A percentile compares a stretch with the other conserved stretches of the same genome.
phyloP scores from a whole-genome alignment of 345 rosid species.

The Excoecaria cochinchinensis region DNA sequence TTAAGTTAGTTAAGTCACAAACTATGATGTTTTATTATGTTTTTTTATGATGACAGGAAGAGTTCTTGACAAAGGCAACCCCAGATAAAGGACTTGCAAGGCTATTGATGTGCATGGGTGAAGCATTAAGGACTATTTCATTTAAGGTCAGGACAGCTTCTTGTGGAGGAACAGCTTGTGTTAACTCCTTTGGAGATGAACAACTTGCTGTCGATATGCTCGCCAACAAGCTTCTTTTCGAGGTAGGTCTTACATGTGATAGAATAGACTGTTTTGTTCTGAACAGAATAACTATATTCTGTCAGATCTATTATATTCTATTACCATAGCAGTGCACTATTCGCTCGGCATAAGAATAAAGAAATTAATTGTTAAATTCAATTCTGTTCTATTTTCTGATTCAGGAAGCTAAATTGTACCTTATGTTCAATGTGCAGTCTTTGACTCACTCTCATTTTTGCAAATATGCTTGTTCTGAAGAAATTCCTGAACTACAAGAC shows the following conservation, averaged over 20 bases:
- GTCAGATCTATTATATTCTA: no score
- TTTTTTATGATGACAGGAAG: slow-evolving; percentile 55
- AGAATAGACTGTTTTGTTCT: background rate
- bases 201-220: slow-evolving; percentile 98
- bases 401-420: background rate
- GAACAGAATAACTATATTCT: background rate
- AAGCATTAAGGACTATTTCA: slow-evolving; percentile 85
- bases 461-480: slow-evolving; percentile 95
- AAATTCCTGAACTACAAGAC: slow-evolving; percentile 93
- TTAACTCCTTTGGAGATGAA: slow-evolving; percentile 91
- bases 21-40: background rate
- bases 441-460: slow-evolving; percentile 87
- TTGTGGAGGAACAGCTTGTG: slow-evolving; percentile 95
- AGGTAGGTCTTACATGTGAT: slow-evolving; percentile 39
- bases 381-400: no score
- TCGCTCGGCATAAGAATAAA: no score
- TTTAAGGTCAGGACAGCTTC: slow-evolving; percentile 96
- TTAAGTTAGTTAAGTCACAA: background rate
- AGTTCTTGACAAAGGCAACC: slow-evolving; percentile 78
- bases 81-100: slow-evolving; percentile 75
- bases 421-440: slow-evolving; percentile 47
- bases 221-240: slow-evolving; percentile 88
- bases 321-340: no score
- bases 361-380: no score
- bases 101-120: slow-evolving; percentile 87